These are phyloP conservation scores for Aspergillus nanangensis DNA, from an alignment of 495 filamentous ascomycete genomes.

Conservation along the genomic window DNA sequence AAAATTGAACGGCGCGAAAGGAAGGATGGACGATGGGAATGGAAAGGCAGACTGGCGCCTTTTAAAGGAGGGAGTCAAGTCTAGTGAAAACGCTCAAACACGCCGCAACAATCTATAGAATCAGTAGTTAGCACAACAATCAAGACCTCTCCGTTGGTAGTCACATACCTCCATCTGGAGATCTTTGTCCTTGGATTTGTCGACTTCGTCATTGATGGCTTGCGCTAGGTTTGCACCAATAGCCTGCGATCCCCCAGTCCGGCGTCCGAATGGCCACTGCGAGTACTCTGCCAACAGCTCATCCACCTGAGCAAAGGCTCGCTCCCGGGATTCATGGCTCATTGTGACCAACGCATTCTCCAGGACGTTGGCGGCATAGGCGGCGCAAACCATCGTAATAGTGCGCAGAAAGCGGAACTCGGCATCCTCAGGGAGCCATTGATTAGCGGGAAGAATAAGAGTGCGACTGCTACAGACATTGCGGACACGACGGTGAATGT, in stretches of 20 bases:
- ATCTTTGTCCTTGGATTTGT: constrained; percentile 81
- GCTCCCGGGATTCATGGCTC: constrained; percentile 88
- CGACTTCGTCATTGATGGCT: constrained; percentile 82
- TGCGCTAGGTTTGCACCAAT: constrained; percentile 94
- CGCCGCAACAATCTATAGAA: constrained; percentile 75
- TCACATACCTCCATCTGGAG: constrained; percentile 81
- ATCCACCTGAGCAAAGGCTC: constrained; percentile 95
- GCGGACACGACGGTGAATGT: constrained; percentile 87
- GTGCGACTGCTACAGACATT: constrained; percentile 91
- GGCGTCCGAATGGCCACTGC: constrained; percentile 90
- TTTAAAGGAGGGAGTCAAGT: constrained; percentile 84
- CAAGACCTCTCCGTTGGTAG: background rate
- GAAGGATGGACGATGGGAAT: constrained; percentile 13
- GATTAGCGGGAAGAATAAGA: constrained; percentile 75
- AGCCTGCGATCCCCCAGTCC: constrained; percentile 65
- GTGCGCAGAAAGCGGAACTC: constrained; percentile 91
- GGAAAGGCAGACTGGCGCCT: constrained; percentile 11
- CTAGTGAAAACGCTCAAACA: constrained; percentile 96
- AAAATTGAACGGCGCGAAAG: constrained; percentile 10
- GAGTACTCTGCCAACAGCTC: constrained; percentile 93
- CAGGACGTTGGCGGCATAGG: constrained; percentile 95
- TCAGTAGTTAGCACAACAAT: constrained; percentile 17
- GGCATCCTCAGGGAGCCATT: constrained; percentile 88
- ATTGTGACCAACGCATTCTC: constrained; percentile 94
- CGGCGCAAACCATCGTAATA: constrained; percentile 93